Evolutionary conservation across 805 yeast genomes (phyloP).

Genomic region (Lachancea dasiensis): DNA sequence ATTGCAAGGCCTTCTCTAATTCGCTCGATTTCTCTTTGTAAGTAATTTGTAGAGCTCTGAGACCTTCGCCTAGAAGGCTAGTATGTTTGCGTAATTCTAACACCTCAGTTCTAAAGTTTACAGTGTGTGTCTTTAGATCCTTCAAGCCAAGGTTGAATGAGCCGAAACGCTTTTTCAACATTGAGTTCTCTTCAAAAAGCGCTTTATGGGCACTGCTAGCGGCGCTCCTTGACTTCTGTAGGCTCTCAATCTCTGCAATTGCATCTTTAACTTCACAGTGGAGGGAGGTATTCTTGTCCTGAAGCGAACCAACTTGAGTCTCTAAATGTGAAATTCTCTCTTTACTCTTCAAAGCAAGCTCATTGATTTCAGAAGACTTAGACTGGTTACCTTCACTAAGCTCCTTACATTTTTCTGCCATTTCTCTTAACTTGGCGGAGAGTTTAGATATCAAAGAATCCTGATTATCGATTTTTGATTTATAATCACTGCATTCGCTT

Average conservation of each 20-base stretch:
- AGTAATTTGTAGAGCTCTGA: not conserved
- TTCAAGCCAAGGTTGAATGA: no score
- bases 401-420: conserved; percentile 34
- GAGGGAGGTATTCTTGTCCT: not conserved
- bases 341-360: not conserved
- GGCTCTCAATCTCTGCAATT: not conserved
- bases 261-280: not conserved
- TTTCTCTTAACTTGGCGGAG: conserved; percentile 40
- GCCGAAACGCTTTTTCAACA: no score
- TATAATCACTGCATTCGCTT: conserved; percentile 24
- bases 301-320: not conserved
- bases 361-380: not conserved
- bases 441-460: conserved; percentile 36
- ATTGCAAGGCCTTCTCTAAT: not conserved
- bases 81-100: not conserved
- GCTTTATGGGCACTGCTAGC: not conserved
- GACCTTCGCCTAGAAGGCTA: not conserved
- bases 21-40: not conserved
- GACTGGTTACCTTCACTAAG: conserved; percentile 11
- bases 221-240: not conserved
- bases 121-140: no score
- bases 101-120: not conserved
- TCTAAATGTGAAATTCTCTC: conserved; percentile 1
- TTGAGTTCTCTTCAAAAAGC: not conserved
- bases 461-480: conserved; percentile 27